A percentile compares a stretch with the other conserved stretches of the same genome.
phyloP scores from a whole-genome alignment of 1,284 basidiomycete genomes.

The Ustilago sp. region DNA sequence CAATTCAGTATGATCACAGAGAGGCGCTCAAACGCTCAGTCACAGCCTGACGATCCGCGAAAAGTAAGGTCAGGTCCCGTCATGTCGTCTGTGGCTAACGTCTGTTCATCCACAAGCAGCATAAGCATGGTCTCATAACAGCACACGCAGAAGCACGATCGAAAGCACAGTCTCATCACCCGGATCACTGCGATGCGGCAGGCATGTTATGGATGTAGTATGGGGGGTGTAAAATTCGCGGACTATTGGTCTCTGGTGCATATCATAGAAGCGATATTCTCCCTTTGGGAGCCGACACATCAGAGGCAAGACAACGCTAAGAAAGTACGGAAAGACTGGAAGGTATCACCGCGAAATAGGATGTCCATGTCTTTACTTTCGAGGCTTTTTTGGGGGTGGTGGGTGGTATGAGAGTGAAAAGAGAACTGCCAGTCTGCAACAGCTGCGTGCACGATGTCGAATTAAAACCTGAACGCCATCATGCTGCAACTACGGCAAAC shows the following conservation, averaged over 20 bases:
- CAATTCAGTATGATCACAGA: not conserved
- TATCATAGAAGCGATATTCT: constrained; percentile 53
- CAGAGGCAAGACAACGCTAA: constrained; percentile 61
- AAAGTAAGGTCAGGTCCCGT: too few species aligned
- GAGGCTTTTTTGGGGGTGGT: constrained; percentile 41
- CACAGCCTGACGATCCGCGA: not conserved
- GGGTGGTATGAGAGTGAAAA: constrained; percentile 3
- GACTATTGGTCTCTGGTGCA: constrained; percentile 61
- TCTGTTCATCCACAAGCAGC: too few species aligned
- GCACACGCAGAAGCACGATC: too few species aligned
- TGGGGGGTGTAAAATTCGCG: constrained; percentile 36
- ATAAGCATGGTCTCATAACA: too few species aligned
- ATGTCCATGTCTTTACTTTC: constrained; percentile 19
- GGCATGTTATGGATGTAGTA: constrained; percentile 5
- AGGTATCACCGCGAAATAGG: constrained; percentile 18
- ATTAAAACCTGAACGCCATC: not conserved
- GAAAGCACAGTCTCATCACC: not conserved
- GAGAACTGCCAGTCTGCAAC: not conserved
- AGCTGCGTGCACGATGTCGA: not conserved
- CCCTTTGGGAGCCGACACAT: constrained; percentile 55
- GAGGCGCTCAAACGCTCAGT: not conserved
- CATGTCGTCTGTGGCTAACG: too few species aligned
- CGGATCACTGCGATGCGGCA: not conserved
- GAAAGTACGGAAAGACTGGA: constrained; percentile 20
- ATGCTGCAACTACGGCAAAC: not conserved